Conservation (phyloP, 805 yeast species). For the Wickerhamomyces subpelliculosus region DNA sequence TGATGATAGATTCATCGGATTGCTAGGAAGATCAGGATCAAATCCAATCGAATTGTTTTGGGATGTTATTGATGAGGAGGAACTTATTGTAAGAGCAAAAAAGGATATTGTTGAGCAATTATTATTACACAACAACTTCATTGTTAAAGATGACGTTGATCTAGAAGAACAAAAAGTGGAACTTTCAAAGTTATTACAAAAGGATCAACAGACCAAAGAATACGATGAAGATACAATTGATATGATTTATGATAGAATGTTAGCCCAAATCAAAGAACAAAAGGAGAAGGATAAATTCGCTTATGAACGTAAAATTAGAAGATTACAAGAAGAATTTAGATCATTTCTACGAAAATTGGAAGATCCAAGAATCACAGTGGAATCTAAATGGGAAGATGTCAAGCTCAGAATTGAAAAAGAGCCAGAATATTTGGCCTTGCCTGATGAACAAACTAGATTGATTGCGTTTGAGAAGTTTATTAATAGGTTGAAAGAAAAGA, state of each 20-base stretch:
- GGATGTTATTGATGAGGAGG: conserved; percentile 63
- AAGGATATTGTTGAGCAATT: conserved; percentile 52
- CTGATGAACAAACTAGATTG: conserved; percentile 22
- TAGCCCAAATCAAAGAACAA: conserved; percentile 19
- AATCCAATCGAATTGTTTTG: conserved; percentile 69
- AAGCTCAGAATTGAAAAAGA: conserved; percentile 21
- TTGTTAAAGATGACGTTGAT: conserved; percentile 18
- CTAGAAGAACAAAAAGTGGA: conserved; percentile 3
- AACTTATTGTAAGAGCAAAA: conserved; percentile 47
- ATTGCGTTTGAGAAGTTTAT: conserved; percentile 29
- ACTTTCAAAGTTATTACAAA: conserved; percentile 12
- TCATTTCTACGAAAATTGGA: conserved; percentile 17
- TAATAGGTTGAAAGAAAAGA: conserved; percentile 19
- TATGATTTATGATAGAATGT: conserved; percentile 22
- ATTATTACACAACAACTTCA: conserved; percentile 29
- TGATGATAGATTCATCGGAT: conserved; percentile 47
- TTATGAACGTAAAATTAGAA: conserved; percentile 14
- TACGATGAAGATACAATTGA: conserved; percentile 23
- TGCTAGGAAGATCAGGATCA: conserved; percentile 76
- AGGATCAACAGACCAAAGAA: conserved; percentile 18
- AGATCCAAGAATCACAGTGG: conserved; percentile 17
- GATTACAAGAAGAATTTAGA: conserved; percentile 18
- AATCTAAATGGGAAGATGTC: conserved; percentile 31
- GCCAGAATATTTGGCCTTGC: conserved; percentile 29
- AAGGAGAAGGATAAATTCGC: conserved; percentile 15